phyloP scores from a whole-genome alignment of 1,284 basidiomycete species.

The Schizophyllum amplum region DNA sequence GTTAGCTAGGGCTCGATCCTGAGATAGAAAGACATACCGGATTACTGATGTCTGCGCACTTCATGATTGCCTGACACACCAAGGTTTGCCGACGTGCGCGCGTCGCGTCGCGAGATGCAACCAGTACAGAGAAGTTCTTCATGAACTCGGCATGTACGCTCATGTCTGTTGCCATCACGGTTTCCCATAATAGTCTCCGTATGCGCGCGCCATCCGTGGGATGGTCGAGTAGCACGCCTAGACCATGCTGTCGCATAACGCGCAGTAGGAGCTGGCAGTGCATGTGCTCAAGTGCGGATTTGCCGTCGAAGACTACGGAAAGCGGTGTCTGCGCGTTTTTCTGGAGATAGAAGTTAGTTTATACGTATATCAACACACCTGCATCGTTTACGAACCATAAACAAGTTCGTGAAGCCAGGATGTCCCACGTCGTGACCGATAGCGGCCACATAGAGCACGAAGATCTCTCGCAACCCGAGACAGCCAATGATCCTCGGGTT shows the following conservation, averaged over 20 bases:
- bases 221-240: constrained; percentile 57
- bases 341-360: constrained; percentile 32
- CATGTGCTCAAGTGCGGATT: constrained; percentile 89
- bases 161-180: constrained; percentile 92
- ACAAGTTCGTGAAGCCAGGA: constrained; percentile 85
- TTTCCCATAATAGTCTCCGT: constrained; percentile 67
- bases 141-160: constrained; percentile 83
- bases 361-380: constrained; percentile 6
- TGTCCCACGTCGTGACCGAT: constrained; percentile 96
- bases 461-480: constrained; percentile 63
- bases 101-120: constrained; percentile 31
- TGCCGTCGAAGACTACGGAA: constrained; percentile 80
- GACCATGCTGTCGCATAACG: constrained; percentile 75
- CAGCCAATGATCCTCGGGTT: constrained; percentile 35
- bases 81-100: constrained; percentile 50
- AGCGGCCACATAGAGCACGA: constrained; percentile 80
- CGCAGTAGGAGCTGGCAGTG: constrained; percentile 81
- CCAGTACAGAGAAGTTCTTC: constrained; percentile 46
- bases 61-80: constrained; percentile 86
- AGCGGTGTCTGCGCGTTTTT: constrained; percentile 89
- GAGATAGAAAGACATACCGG: constrained; percentile 49
- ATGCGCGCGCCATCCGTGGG: constrained; percentile 41
- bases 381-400: constrained; percentile 61
- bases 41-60: constrained; percentile 96
- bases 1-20: constrained; percentile 7